Evolutionary conservation across 1,284 basidiomycete genomes (phyloP).

Genomic region (Ceratobasidium theobromae): DNA sequence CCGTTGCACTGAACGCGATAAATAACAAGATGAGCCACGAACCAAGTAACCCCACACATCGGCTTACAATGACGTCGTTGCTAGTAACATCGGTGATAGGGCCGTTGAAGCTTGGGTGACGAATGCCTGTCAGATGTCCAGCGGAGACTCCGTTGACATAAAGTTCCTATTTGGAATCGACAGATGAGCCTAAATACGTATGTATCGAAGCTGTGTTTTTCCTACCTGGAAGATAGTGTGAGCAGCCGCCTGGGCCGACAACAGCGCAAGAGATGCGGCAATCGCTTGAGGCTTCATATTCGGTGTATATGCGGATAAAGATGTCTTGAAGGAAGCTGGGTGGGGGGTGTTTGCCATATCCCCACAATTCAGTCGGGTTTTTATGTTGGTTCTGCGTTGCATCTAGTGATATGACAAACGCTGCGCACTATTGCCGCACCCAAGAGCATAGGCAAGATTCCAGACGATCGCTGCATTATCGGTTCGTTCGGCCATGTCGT

Average conservation of each 20-base stretch:
- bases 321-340: neutral
- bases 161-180: constrained; percentile 12
- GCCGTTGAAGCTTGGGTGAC: constrained; percentile 29
- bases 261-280: constrained; percentile 19
- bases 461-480: constrained; percentile 4
- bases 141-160: constrained; percentile 21
- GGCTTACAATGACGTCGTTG: constrained; percentile 31
- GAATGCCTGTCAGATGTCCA: constrained; percentile 11
- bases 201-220: neutral
- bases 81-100: constrained; percentile 34
- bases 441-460: neutral
- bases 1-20: constrained; percentile 31
- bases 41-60: too few species aligned
- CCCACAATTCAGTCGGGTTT: neutral
- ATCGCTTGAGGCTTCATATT: constrained; percentile 24
- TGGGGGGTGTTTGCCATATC: neutral
- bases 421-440: constrained; percentile 1
- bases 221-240: constrained; percentile 35
- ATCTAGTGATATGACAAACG: neutral
- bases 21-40: too few species aligned
- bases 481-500: neutral
- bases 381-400: neutral
- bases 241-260: constrained; percentile 27
- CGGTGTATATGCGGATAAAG: constrained; percentile 23
- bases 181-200: neutral